A percentile compares a stretch with the other conserved stretches of the same genome.
phyloP scores from a whole-genome alignment of 805 yeast species.

The Teunomyces stri region DNA sequence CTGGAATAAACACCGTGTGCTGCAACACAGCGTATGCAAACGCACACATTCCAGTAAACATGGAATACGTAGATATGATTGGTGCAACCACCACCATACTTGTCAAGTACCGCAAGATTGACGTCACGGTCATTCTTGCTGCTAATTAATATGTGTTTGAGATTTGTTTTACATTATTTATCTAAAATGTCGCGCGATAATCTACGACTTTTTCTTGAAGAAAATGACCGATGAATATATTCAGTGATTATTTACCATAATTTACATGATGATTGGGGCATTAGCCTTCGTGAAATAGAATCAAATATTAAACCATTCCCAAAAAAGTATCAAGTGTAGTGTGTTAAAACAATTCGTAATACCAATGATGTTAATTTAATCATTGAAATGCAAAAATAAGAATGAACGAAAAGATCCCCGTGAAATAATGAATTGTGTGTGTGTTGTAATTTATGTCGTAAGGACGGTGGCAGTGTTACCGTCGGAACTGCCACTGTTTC shows the following conservation, averaged over 20 bases:
- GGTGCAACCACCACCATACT: neutral
- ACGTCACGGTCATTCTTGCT: neutral
- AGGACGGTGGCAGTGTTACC: constrained; percentile 1
- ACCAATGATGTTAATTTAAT: neutral
- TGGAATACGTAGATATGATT: neutral
- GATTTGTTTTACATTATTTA: too few species aligned
- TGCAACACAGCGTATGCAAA: neutral
- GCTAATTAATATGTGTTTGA: too few species aligned
- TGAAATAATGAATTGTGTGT: neutral
- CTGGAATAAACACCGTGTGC: constrained; percentile 8
- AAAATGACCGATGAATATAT: neutral
- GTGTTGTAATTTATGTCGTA: neutral
- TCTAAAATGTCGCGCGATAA: neutral
- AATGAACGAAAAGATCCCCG: constrained; percentile 1
- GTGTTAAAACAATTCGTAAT: neutral
- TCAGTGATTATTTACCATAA: neutral
- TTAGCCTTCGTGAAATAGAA: neutral
- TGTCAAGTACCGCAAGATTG: neutral
- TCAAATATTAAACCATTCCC: neutral
- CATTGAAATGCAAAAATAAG: neutral
- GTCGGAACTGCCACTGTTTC: constrained; percentile 7
- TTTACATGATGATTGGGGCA: neutral
- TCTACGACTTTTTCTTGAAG: neutral
- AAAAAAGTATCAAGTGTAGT: neutral
- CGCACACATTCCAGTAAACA: neutral